Base-by-base conservation (phyloP, 805 yeast genomes). In the Torulaspora gathmanii region DNA sequence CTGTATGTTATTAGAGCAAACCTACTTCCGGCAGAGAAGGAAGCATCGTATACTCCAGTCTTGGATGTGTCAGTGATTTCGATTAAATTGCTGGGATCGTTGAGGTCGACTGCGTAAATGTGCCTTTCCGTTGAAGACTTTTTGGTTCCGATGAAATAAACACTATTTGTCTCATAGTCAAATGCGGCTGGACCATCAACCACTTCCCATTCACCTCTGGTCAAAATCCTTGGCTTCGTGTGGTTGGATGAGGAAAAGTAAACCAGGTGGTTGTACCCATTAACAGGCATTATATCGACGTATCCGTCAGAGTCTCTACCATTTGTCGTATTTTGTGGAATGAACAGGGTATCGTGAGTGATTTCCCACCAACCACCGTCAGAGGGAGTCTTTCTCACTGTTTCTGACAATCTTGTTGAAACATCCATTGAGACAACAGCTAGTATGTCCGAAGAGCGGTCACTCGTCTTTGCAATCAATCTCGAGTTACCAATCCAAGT, bases 121-220 rank as follows among this genome's bases (percentile, higher is more conserved):
- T 90, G 96, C 64, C 96, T 75, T 63, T 93, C 96, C 16, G 80
- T 78, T 0, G 96, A 80, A 1, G 90, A 80, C 51, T 79, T 80
- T 58, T 79, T 77, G 0, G 98, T 87, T 4, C 91, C 82, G 6
- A 80, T 59, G 61, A 80, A 93, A 48, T 68, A 73, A 12, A 80
- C 74, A 52, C 76, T 72, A 43, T 73, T 75, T 25, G 65, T 68
- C 5, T 70, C 67, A 41, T 65, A 68, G 57, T 84, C 88, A 65
- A 78, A 79, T 0, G 82, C 75, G 2, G 82, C 69, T 2, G 84
- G 80, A 1, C 87, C 90, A 49, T 72, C 75, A 22, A 78, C 84
- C n/a, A 93, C 95, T 64, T 93, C 99, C 95, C 96, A 93, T 0
- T 75, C 67, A 5, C 99, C 99, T 3, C 65, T 46, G 1, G 93